phyloP scores from a whole-genome alignment of 306 rosid species.

The Glycine soja region DNA sequence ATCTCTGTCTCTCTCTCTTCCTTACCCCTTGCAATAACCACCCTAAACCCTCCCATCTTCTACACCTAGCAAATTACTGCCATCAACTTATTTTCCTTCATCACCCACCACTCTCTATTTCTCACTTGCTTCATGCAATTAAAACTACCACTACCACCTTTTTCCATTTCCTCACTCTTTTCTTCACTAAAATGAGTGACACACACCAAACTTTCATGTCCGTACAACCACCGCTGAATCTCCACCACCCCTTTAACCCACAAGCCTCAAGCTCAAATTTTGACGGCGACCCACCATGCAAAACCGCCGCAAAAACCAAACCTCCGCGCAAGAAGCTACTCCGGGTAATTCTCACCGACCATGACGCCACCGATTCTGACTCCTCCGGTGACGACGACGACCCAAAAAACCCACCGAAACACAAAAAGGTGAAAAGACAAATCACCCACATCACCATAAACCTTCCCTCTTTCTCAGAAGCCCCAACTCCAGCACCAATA shows the following conservation, averaged over 20 bases:
- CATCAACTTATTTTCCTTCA: neutral
- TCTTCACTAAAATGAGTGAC: neutral
- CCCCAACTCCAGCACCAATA: neutral
- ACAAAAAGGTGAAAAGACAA: conserved; percentile 49
- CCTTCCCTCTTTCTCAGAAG: neutral
- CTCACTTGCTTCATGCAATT: conserved; percentile 24
- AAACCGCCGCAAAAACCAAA: conserved; percentile 24
- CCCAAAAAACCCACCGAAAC: neutral
- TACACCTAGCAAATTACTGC: neutral
- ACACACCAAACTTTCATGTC: conserved; percentile 34
- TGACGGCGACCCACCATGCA: conserved; percentile 44
- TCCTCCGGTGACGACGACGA: conserved; percentile 64
- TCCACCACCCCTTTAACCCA: conserved; percentile 25
- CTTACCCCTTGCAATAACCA: conserved; percentile 1
- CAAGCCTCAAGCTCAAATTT: conserved; percentile 39
- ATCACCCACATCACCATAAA: conserved; percentile 57
- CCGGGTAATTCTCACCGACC: conserved; percentile 82
- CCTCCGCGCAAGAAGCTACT: conserved; percentile 52
- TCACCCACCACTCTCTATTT: neutral
- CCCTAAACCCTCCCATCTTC: neutral
- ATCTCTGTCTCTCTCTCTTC: neutral
- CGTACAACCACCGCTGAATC: conserved; percentile 38
- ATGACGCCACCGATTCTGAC: conserved; percentile 82
- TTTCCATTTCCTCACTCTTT: neutral
- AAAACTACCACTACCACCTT: neutral